Percentiles rank a stretch among this genome's conserved stretches.
Evolutionary conservation across 345 rosid genomes (phyloP).

Genomic region (Salix udensis): DNA sequence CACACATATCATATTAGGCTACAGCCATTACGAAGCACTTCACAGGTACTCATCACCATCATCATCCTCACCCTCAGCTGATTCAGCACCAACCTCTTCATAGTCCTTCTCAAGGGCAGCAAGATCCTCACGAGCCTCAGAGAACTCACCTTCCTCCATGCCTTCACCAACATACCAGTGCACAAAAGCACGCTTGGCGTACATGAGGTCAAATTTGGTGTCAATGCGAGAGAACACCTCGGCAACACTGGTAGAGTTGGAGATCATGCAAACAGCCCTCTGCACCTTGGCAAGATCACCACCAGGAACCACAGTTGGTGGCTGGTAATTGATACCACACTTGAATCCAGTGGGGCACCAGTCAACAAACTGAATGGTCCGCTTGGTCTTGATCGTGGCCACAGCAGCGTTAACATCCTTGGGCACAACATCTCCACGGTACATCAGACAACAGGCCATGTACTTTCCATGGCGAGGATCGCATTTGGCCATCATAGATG

Average conservation of each 20-base stretch:
- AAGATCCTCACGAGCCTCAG: conserved; percentile 32
- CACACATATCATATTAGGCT: background rate
- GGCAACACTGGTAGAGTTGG: conserved; percentile 30
- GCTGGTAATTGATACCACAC: conserved; percentile 34
- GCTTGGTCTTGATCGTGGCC: conserved; percentile 29
- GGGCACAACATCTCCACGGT: conserved; percentile 29
- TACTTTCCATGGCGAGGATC: conserved; percentile 32
- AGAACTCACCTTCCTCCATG: conserved; percentile 32
- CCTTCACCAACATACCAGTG: conserved; percentile 35
- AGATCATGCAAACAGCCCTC: conserved; percentile 31
- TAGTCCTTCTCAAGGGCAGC: conserved; percentile 33
- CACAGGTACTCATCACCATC: conserved; percentile 10
- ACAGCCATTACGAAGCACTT: background rate
- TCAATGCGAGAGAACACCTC: conserved; percentile 30
- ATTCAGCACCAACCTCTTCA: conserved; percentile 26
- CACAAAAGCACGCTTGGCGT: conserved; percentile 28
- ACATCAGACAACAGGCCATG: conserved; percentile 31
- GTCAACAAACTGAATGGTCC: conserved; percentile 30
- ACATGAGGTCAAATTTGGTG: conserved; percentile 28
- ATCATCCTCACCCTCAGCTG: conserved; percentile 22
- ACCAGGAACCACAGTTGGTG: conserved; percentile 28
- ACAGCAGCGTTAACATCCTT: conserved; percentile 32
- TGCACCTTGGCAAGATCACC: conserved; percentile 32
- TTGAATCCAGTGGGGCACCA: conserved; percentile 35
- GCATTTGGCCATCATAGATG: conserved; percentile 32